A percentile compares a stretch with the other conserved stretches of the same genome.
These are phyloP conservation scores for Stephania cephalantha DNA, from an alignment of 164 flowering plant species.

Conservation along the genomic window DNA sequence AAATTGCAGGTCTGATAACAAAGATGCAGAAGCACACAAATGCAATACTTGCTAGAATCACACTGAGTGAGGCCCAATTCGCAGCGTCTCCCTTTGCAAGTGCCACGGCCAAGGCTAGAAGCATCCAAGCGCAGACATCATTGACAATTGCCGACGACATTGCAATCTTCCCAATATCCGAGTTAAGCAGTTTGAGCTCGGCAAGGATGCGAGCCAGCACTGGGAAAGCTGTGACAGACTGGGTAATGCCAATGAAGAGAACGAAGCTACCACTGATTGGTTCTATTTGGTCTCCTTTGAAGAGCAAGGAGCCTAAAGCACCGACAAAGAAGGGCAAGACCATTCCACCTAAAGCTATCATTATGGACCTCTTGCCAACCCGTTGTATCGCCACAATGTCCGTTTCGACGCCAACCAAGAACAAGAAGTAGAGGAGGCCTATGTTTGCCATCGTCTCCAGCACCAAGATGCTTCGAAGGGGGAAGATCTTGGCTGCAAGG, in stretches of 20 bases:
- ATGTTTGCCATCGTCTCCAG: too few species aligned
- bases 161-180: not conserved
- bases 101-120: not conserved
- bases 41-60: not conserved
- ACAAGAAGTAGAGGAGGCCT: too few species aligned
- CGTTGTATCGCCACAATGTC: too few species aligned
- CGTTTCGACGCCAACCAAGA: too few species aligned
- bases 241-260: not conserved
- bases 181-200: slow-evolving; percentile 5
- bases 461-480: too few species aligned
- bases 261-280: not conserved
- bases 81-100: not conserved
- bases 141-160: slow-evolving; percentile 5
- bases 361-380: too few species aligned
- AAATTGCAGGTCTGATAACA: not conserved
- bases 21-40: slow-evolving; percentile 1
- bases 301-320: too few species aligned
- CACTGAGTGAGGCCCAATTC: not conserved
- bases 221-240: slow-evolving; percentile 4
- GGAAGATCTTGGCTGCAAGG: too few species aligned
- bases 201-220: slow-evolving; percentile 7
- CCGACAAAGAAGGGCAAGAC: too few species aligned
- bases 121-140: slow-evolving; percentile 7
- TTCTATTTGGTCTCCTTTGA: too few species aligned
- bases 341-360: too few species aligned